Percentiles rank a stretch among this genome's conserved stretches.
These are phyloP conservation scores for Arthrobotrys sinensis DNA, from an alignment of 2,329 filamentous ascomycete genomes.

Conservation along the genomic window DNA sequence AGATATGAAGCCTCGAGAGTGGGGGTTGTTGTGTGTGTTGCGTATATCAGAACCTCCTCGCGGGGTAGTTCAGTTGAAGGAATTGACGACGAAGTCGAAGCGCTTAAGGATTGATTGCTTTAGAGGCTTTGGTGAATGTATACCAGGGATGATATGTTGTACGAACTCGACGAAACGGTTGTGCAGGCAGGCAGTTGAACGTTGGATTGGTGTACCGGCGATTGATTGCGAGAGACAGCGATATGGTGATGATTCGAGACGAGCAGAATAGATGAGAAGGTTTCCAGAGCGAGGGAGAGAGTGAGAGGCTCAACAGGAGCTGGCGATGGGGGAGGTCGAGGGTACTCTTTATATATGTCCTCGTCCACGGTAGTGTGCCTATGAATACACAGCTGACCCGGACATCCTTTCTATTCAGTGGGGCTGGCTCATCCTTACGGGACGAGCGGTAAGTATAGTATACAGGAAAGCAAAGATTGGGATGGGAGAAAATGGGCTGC, in stretches of 20 bases:
- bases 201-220: slow-evolving; percentile 25
- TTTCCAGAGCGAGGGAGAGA: slow-evolving; percentile 25
- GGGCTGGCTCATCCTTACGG: slow-evolving; percentile 58
- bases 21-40: slow-evolving; percentile 48
- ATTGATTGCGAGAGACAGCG: slow-evolving; percentile 41
- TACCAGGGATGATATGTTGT: slow-evolving; percentile 47
- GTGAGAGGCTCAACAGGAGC: slow-evolving; percentile 50
- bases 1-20: slow-evolving; percentile 48
- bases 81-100: slow-evolving; percentile 51
- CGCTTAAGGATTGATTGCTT: slow-evolving; percentile 61
- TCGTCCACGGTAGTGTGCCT: slow-evolving; percentile 53
- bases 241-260: slow-evolving; percentile 22
- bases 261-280: slow-evolving; percentile 52
- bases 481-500: slow-evolving; percentile 29
- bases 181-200: slow-evolving; percentile 29
- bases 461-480: slow-evolving; percentile 22
- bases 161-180: slow-evolving; percentile 41
- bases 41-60: slow-evolving; percentile 32
- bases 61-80: slow-evolving; percentile 45
- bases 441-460: slow-evolving; percentile 33
- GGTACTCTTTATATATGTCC: slow-evolving; percentile 57
- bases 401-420: slow-evolving; percentile 58
- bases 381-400: slow-evolving; percentile 58
- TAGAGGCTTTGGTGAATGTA: slow-evolving; percentile 31
- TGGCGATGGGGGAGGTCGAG: slow-evolving; percentile 41